A percentile compares a stretch with the other conserved stretches of the same genome.
phyloP scores from a whole-genome alignment of 352 stramenopile genomes.

The Globisporangium apiculatum region DNA sequence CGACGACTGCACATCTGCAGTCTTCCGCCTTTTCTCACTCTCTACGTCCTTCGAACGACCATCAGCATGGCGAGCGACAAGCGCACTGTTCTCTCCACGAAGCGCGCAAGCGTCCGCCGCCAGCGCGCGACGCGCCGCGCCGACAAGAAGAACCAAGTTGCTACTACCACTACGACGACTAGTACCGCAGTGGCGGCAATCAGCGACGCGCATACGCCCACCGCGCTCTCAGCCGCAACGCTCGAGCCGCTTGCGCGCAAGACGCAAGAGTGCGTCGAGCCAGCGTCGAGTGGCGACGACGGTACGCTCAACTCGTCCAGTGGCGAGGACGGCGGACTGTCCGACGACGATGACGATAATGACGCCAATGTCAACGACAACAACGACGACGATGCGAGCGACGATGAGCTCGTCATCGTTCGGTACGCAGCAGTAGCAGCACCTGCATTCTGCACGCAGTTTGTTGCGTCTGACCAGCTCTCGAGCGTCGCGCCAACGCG shows the following conservation, averaged over 20 bases:
- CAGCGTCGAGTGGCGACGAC: conserved; percentile 3
- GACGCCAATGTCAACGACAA: conserved; percentile 15
- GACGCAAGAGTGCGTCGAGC: conserved; percentile 4
- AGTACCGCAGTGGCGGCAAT: not conserved
- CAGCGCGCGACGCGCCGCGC: conserved; percentile 37
- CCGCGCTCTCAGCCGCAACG: not conserved
- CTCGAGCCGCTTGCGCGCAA: not conserved
- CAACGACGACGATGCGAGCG: conserved; percentile 25
- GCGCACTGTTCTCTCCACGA: conserved; percentile 53
- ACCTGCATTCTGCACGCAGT: conserved; percentile 63
- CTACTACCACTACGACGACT: not conserved
- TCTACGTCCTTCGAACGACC: not conserved
- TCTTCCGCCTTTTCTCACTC: not conserved
- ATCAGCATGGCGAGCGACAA: conserved; percentile 49
- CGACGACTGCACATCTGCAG: not conserved
- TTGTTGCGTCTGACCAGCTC: conserved; percentile 16
- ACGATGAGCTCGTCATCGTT: conserved; percentile 65
- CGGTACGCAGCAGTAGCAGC: conserved; percentile 26
- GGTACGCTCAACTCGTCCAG: not conserved
- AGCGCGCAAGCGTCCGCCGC: conserved; percentile 51
- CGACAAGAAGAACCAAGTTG: conserved; percentile 15
- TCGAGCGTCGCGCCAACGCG: not conserved
- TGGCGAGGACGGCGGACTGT: not conserved
- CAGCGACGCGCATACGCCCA: not conserved
- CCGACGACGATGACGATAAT: not conserved